Percentiles rank a stretch among this genome's conserved stretches.
These are phyloP conservation scores for Syncephalastrum contaminatum DNA, from an alignment of 371 early-diverging fungal genomes.

Conservation along the genomic window DNA sequence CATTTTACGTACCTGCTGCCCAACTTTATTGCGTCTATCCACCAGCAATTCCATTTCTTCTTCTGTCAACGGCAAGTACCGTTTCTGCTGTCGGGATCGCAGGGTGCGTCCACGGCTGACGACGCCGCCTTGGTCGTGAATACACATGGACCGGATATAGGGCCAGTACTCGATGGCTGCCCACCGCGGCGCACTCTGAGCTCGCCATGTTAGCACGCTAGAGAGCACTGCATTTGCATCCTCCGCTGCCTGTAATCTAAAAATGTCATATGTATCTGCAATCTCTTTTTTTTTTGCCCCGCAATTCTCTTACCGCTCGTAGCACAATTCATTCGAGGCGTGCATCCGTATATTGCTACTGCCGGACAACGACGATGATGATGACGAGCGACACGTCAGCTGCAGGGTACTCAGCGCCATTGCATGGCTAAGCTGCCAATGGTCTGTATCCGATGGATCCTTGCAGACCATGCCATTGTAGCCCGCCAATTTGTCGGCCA, in stretches of 20 bases:
- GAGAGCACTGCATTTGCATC: constrained; percentile 7
- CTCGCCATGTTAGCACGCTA: constrained; percentile 11
- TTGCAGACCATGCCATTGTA: constrained; percentile 11
- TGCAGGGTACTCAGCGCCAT: constrained; percentile 10
- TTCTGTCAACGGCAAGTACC: no score
- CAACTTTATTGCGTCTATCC: no score
- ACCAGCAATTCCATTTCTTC: no score
- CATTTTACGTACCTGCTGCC: no score
- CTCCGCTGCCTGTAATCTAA: background rate
- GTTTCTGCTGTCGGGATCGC: no score
- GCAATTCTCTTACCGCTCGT: constrained; percentile 1
- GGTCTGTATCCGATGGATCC: constrained; percentile 18
- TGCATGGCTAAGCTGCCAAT: constrained; percentile 16
- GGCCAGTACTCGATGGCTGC: constrained; percentile 25
- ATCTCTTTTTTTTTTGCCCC: background rate
- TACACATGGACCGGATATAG: constrained; percentile 18
- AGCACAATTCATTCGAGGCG: constrained; percentile 2
- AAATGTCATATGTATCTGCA: background rate
- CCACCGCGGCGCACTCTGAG: constrained; percentile 1
- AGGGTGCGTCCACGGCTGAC: no score
- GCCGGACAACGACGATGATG: background rate
- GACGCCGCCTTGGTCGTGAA: constrained; percentile 14
- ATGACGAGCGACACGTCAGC: background rate
- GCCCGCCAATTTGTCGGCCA: constrained; percentile 5
- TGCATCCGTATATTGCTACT: constrained; percentile 4